Evolutionary conservation across 176 grass and related monocot species (phyloP).

Genomic region (Avena atlantica): DNA sequence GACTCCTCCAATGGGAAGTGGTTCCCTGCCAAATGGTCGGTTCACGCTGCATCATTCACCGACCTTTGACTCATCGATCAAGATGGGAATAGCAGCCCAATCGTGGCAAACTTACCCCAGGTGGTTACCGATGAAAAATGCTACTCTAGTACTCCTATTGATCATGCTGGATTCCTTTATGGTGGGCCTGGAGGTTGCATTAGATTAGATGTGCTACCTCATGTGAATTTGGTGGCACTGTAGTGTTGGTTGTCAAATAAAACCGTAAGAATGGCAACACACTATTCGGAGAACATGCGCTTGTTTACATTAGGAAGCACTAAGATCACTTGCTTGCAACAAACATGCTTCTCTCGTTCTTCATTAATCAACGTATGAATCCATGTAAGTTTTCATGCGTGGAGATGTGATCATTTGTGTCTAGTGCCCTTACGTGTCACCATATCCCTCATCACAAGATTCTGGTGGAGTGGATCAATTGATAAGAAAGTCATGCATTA

Average conservation of each 20-base stretch:
- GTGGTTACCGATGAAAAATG: background rate
- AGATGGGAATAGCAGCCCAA: background rate
- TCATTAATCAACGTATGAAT: background rate
- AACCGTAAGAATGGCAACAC: background rate
- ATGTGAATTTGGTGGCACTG: background rate
- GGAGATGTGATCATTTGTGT: background rate
- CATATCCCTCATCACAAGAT: no score
- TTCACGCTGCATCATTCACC: background rate
- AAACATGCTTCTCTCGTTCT: background rate
- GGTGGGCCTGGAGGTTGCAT: background rate
- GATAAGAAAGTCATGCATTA: no score
- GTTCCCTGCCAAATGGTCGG: background rate
- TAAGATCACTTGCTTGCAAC: background rate
- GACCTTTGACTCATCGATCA: background rate
- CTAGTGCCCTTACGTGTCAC: background rate
- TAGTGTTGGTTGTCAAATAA: background rate
- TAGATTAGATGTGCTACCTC: background rate
- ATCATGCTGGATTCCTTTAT: background rate
- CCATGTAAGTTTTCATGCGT: background rate
- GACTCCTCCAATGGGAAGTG: conserved; percentile 4
- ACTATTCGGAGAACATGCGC: background rate
- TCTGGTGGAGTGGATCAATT: no score
- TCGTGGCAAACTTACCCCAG: background rate
- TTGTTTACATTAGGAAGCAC: background rate
- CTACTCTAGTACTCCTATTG: background rate